A percentile compares a stretch with the other conserved stretches of the same genome.
These are phyloP conservation scores for Aureobasidium sp. DNA, from an alignment of 2,329 filamentous ascomycete species.

Conservation along the genomic window DNA sequence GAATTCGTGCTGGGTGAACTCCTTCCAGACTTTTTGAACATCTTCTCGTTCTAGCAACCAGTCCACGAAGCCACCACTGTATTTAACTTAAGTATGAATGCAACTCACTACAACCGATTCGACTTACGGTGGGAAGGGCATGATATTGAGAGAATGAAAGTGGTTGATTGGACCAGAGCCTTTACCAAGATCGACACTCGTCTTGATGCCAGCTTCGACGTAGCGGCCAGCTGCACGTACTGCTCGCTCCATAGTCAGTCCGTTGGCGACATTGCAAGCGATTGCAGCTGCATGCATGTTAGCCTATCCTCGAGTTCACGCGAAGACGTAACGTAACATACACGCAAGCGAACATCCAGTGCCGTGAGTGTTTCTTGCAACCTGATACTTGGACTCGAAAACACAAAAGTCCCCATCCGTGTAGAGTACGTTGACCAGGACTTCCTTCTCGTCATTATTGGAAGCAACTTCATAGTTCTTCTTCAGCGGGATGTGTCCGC, in stretches of 20 bases:
- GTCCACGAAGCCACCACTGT: conserved; percentile 64
- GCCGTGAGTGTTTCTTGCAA: conserved; percentile 78
- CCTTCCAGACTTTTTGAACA: conserved; percentile 65
- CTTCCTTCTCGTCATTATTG: conserved; percentile 49
- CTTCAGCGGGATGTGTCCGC: conserved; percentile 77
- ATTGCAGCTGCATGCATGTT: conserved; percentile 51
- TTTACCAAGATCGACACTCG: conserved; percentile 53
- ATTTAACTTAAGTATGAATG: not conserved
- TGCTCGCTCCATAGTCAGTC: conserved; percentile 48
- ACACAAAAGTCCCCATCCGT: conserved; percentile 47
- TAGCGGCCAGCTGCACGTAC: conserved; percentile 64
- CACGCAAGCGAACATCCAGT: conserved; percentile 91
- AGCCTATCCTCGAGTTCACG: not conserved
- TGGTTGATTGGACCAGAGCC: conserved; percentile 70
- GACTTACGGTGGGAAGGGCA: conserved; percentile 59
- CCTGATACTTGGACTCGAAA: conserved; percentile 63
- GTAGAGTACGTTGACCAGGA: conserved; percentile 71
- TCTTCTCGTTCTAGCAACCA: conserved; percentile 70
- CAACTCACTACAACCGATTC: too few relatives aligned
- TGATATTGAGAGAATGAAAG: conserved; percentile 60
- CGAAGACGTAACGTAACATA: conserved; percentile 39
- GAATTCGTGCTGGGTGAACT: conserved; percentile 75
- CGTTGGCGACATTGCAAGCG: conserved; percentile 61
- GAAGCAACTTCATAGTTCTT: conserved; percentile 52
- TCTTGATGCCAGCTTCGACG: conserved; percentile 61